Evolutionary conservation across 2,329 filamentous ascomycete species (phyloP), one percentile per base, ranked within the genome.

Genomic region (Reticulascus tulasneorum): DNA sequence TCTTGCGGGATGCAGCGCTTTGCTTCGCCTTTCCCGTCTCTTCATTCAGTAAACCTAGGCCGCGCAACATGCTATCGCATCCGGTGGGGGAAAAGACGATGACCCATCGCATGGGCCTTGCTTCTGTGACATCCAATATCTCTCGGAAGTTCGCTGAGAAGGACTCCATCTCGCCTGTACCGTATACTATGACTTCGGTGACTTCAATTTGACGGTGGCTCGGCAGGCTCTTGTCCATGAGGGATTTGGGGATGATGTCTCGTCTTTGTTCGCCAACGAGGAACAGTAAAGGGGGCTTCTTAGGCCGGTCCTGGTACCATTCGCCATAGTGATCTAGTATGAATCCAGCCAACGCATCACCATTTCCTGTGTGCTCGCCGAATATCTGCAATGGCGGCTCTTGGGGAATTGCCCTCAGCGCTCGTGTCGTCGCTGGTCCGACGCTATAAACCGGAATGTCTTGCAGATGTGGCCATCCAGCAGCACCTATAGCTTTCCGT

Each of bases 261-360:
- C 93, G 71, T 36, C 89, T 77, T 55, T 90, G 86, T 56, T 96
- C 91, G 15, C 93, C 93, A 1, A 94, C 89, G 11, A 94, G 74
- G 58, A 97, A 98, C 1, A 97, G 65, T 6, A 97, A 59, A 0
- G 84, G 75, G 1, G 78, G 79, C 49, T 79, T 78, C 11, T 47
- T 50, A 9, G 55, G 31, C 32, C 59, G 54, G 23, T 56, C 56
- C 23, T 53, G 45, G 46, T 77, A 72, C 67, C 70, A 73, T 32
- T 63, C 52, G 17, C 51, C 76, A 54, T 95, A 94, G 55, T 95
- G 84, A 3, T 79, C 63, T 6, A 94, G 69, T 35, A 98, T 96
- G 53, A 82, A 84, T 6, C 73, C 64, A 0, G 89, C 84, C 19
- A 98, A 73, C 3, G 75, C 78, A 46, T 91, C 86, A 20, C 91